Evolutionary conservation across 2,329 filamentous ascomycete genomes (phyloP), one percentile per base, ranked within the genome.

Genomic region (Pseudogymnoascus sp.): DNA sequence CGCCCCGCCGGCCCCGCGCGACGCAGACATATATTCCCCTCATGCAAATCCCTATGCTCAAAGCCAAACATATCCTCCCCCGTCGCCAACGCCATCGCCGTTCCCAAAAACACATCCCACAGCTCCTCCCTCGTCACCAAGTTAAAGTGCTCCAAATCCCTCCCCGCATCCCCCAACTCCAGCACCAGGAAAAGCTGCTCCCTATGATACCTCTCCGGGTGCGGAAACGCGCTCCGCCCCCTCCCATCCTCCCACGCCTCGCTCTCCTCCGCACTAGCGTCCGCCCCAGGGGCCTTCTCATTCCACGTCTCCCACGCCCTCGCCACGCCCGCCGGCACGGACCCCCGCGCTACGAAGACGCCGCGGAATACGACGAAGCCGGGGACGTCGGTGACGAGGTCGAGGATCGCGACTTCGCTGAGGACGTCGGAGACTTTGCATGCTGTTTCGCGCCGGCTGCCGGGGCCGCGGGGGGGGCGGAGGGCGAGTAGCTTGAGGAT

Each of bases 281-380:
- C 40, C 85, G 82, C 35, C 64, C 46, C 11, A 16, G 41, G 38
- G 43, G 53, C 1, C 1, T 33, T 56, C 1, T 31, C 14, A 1
- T 61, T 14, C 62, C 85, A 86, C 2, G 72, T 70, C 68, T 85
- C 83, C 65, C 86, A 84, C n/a, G 85, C 86, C 66, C 84, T 80
- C 1, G 85, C 75, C 28, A 88, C 73, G 14, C 78, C 77, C 60
- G 76, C 78, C 3, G 83, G 79, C 0, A 83, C 78, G 65, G 80
- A 82, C 0, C 85, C 85, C 67, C 79, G 75, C 1, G 87, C 82
- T 31, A 87, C 74, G 63, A 87, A 86, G 6, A 82, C 78, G 70
- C 86, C 84, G 72, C 88, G 88, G 75, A 87, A 88, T 16, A 85
- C 78, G 33, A 87, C 84, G 65, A 87, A 88, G 0, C 85, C 85